Evolutionary conservation across 345 rosid genomes (phyloP).

Genomic region (Populus simonii): DNA sequence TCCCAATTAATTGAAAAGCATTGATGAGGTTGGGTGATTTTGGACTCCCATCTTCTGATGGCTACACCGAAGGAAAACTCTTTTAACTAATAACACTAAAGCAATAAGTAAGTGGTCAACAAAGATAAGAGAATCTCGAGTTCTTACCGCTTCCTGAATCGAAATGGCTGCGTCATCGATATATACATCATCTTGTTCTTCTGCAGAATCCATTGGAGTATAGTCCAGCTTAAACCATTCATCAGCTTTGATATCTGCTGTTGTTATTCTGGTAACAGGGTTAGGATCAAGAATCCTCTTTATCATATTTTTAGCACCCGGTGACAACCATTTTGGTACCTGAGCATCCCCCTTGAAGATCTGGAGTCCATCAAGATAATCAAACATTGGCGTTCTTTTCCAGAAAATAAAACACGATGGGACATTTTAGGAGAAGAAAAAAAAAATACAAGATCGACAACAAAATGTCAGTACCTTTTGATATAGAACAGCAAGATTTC

Average conservation of each 20-base stretch:
- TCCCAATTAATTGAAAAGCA: slow-evolving; percentile 93
- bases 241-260: slow-evolving; percentile 57
- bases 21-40: slow-evolving; percentile 60
- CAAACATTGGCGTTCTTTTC: not conserved
- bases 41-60: slow-evolving; percentile 47
- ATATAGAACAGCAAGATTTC: slow-evolving; percentile 90
- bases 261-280: slow-evolving; percentile 61
- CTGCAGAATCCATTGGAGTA: slow-evolving; percentile 51
- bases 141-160: slow-evolving; percentile 55
- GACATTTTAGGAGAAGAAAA: not conserved
- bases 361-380: slow-evolving; percentile 32
- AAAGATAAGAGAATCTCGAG: not conserved
- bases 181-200: slow-evolving; percentile 53
- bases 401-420: not conserved
- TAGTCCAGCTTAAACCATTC: slow-evolving; percentile 79
- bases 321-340: slow-evolving; percentile 75
- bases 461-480: slow-evolving; percentile 60
- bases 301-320: slow-evolving; percentile 71
- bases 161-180: slow-evolving; percentile 54
- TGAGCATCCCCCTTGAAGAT: slow-evolving; percentile 84
- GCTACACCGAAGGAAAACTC: slow-evolving; percentile 32
- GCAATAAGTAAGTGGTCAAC: not conserved
- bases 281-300: slow-evolving; percentile 83
- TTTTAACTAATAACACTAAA: not conserved
- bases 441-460: not conserved